Percentiles rank a stretch among this genome's conserved stretches.
Conservation (phyloP, 2,329 filamentous ascomycete genomes). For the Neoarthrinium moseri region DNA sequence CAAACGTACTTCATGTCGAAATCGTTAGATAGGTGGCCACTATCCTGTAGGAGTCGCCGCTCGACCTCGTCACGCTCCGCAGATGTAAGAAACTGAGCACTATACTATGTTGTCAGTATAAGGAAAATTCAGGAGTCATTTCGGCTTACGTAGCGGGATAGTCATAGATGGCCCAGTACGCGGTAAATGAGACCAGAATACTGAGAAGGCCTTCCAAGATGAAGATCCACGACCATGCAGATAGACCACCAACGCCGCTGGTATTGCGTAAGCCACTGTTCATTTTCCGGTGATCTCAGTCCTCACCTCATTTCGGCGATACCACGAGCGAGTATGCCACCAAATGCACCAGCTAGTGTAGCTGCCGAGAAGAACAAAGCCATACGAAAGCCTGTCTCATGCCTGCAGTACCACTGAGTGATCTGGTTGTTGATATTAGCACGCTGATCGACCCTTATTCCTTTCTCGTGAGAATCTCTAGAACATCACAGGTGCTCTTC, state of each 20-base stretch:
- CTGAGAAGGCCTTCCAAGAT: constrained; percentile 62
- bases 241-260: constrained; percentile 7
- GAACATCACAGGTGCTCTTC: no score
- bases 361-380: constrained; percentile 39
- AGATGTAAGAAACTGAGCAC: constrained; percentile 45
- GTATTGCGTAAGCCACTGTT: background rate
- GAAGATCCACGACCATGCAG: constrained; percentile 78
- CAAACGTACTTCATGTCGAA: constrained; percentile 54
- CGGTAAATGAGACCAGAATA: constrained; percentile 45
- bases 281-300: background rate
- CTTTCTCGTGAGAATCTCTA: no score
- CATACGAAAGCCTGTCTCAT: constrained; percentile 37
- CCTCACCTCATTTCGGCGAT: constrained; percentile 46
- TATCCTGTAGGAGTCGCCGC: constrained; percentile 41
- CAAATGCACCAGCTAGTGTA: constrained; percentile 47
- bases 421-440: constrained; percentile 32
- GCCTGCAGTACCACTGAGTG: constrained; percentile 57
- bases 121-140: background rate
- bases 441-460: no score
- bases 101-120: constrained; percentile 18
- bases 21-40: constrained; percentile 51
- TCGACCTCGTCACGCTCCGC: constrained; percentile 42
- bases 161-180: constrained; percentile 56
- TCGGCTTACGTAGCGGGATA: constrained; percentile 44
- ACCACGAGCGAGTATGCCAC: constrained; percentile 43